Percentiles rank a stretch among this genome's conserved stretches.
phyloP scores from a whole-genome alignment of 2,329 filamentous ascomycete species.

The Atkinsonella texensis region DNA sequence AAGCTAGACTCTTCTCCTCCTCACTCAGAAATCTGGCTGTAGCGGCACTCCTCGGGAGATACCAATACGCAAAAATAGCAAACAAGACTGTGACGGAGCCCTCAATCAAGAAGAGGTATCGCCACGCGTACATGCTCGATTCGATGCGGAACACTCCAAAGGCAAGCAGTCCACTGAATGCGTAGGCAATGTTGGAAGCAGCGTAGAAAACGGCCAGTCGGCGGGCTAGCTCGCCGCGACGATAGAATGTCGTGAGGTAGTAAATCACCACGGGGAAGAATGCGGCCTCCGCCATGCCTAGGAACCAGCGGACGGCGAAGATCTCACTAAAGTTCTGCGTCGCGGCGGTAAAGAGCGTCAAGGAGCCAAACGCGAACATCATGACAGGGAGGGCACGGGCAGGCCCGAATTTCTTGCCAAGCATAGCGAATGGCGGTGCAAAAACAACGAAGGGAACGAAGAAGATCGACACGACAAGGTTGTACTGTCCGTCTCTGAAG shows the following conservation, averaged over 20 bases:
- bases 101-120: conserved; percentile 43
- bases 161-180: conserved; percentile 35
- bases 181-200: conserved; percentile 58
- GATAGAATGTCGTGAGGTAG: conserved; percentile 40
- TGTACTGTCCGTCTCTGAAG: conserved; percentile 54
- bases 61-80: conserved; percentile 54
- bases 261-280: conserved; percentile 44
- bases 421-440: conserved; percentile 44
- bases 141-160: conserved; percentile 38
- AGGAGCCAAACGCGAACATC: conserved; percentile 60
- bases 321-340: conserved; percentile 37
- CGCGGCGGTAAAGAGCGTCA: conserved; percentile 47
- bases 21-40: conserved; percentile 53
- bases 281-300: conserved; percentile 43
- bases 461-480: conserved; percentile 59
- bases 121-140: conserved; percentile 28
- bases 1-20: conserved; percentile 56
- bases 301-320: conserved; percentile 35
- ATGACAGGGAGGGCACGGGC: conserved; percentile 54
- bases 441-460: conserved; percentile 65
- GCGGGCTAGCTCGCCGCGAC: conserved; percentile 31
- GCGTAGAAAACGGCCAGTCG: conserved; percentile 59
- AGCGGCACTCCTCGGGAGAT: conserved; percentile 52
- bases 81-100: conserved; percentile 46
- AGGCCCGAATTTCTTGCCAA: conserved; percentile 61